A percentile compares a stretch with the other conserved stretches of the same genome.
Evolutionary conservation across 2,329 filamentous ascomycete species (phyloP).

Genomic region (Fusarium sp.): DNA sequence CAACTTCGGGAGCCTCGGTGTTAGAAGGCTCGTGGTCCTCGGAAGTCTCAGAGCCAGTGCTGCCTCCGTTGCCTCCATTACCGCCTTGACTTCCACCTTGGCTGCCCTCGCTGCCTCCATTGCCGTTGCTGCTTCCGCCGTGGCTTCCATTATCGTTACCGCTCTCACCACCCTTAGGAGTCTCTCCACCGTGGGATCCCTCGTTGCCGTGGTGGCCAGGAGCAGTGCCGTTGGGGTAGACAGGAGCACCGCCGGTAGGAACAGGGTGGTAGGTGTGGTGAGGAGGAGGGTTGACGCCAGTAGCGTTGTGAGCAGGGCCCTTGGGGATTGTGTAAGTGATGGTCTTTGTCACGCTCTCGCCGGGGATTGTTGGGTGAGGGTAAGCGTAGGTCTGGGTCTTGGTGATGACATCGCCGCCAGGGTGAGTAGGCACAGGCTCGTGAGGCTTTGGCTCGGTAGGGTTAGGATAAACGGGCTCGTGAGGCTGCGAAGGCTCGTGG

Average conservation of each 20-base stretch:
- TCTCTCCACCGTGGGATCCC: conserved; percentile 31
- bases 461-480: conserved; percentile 27
- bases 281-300: conserved; percentile 35
- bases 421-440: conserved; percentile 34
- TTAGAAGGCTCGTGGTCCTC: conserved; percentile 28
- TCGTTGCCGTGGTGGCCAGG: conserved; percentile 24
- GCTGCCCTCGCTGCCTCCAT: not conserved
- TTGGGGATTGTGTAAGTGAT: conserved; percentile 43
- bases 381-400: conserved; percentile 44
- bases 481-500: conserved; percentile 29
- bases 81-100: not conserved
- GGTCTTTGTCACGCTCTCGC: conserved; percentile 41
- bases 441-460: conserved; percentile 38
- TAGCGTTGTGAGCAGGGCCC: conserved; percentile 32
- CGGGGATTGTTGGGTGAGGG: conserved; percentile 42
- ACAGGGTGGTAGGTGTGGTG: conserved; percentile 35
- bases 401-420: conserved; percentile 39
- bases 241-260: conserved; percentile 32
- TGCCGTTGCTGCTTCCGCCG: conserved; percentile 3
- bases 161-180: conserved; percentile 22
- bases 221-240: conserved; percentile 32
- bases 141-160: conserved; percentile 15
- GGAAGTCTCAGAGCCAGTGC: conserved; percentile 17
- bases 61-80: not conserved
- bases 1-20: conserved; percentile 27